Conservation (phyloP, 192 early-diverging fungal genomes). For the Coemansia sp. region DNA sequence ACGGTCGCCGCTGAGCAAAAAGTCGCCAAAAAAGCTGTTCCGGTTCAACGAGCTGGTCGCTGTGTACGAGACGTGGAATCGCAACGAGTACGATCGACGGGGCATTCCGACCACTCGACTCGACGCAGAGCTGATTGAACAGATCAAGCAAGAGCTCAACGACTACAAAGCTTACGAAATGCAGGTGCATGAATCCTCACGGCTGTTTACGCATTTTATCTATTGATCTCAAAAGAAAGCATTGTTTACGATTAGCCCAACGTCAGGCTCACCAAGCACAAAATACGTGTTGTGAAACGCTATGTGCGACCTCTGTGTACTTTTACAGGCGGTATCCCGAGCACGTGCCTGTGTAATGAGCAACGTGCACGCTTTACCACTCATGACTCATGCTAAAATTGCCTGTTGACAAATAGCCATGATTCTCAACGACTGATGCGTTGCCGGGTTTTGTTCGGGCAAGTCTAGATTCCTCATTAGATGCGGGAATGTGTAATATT, state of each 20-base stretch:
- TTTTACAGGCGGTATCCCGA: background rate
- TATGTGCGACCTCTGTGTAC: background rate
- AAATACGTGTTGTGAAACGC: background rate
- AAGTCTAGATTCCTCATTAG: slow-evolving; percentile 5
- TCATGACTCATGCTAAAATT: background rate
- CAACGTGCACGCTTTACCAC: background rate
- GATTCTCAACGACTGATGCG: background rate
- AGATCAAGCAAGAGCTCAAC: slow-evolving; percentile 93
- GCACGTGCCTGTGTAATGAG: slow-evolving; percentile 3
- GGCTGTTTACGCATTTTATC: slow-evolving; percentile 70
- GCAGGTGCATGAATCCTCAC: slow-evolving; percentile 80
- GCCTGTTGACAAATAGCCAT: background rate
- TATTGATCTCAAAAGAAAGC: slow-evolving; percentile 26
- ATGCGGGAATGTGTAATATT: background rate
- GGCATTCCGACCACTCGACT: slow-evolving; percentile 76
- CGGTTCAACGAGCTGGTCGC: slow-evolving; percentile 54
- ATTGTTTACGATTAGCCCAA: too few species aligned
- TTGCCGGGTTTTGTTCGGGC: background rate
- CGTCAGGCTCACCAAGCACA: too few species aligned
- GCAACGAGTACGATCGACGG: slow-evolving; percentile 83
- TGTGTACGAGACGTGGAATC: slow-evolving; percentile 66
- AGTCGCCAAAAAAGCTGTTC: slow-evolving; percentile 23
- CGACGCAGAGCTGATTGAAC: slow-evolving; percentile 78
- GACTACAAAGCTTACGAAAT: slow-evolving; percentile 91
- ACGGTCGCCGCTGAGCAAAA: background rate